These are phyloP conservation scores for Tetratostichococcus sp. DNA, from an alignment of 139 green algal species.

Conservation along the genomic window DNA sequence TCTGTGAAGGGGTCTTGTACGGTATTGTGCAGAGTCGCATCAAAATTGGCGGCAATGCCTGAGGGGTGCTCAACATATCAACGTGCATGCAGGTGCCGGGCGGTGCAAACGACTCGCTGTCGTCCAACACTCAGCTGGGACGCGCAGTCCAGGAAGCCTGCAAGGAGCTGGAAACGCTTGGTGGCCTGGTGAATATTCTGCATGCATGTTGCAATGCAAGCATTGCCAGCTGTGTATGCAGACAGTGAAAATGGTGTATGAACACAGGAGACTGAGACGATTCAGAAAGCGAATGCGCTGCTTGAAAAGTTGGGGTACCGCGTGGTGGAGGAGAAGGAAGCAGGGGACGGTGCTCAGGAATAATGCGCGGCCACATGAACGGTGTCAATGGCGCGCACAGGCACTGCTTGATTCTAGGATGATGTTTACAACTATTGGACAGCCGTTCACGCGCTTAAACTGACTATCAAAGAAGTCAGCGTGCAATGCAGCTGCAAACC, in stretches of 20 bases:
- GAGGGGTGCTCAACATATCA: no score
- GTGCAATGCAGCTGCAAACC: no score
- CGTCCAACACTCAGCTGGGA: conserved; percentile 29
- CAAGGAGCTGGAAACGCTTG: conserved; percentile 31
- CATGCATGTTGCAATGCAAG: no score
- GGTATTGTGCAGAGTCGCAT: no score
- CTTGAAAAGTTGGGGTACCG: conserved; percentile 10
- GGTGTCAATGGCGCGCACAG: no score
- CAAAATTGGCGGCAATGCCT: no score
- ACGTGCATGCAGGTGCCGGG: conserved; percentile 29
- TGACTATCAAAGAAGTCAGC: no score
- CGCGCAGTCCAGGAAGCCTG: conserved; percentile 27
- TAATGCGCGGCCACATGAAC: no score
- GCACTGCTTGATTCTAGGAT: no score
- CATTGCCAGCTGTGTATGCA: neutral
- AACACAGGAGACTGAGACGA: conserved; percentile 1
- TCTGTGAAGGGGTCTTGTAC: no score
- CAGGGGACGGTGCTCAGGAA: neutral
- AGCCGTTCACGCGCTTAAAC: no score
- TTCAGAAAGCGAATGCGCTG: neutral
- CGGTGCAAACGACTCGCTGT: conserved; percentile 30
- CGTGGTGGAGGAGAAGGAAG: neutral
- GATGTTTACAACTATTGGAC: no score
- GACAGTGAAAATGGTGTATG: neutral
- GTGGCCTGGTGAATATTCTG: conserved; percentile 3